Evolutionary conservation across 1,139 yeast genomes (phyloP).

Genomic region (Yamadazyma conglobata): DNA sequence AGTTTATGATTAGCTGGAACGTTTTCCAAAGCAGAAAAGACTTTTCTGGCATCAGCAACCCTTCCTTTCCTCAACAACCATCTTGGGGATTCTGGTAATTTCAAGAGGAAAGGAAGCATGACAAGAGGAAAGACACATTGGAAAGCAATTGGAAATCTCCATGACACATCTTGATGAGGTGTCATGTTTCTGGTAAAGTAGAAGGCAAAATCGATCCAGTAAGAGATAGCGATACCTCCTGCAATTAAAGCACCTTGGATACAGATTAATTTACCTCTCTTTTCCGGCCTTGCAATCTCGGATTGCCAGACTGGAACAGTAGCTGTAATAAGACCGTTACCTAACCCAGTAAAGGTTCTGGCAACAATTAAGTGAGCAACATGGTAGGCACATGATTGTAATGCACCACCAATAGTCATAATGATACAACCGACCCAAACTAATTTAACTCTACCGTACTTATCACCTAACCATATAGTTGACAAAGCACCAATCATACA

Average conservation of each 20-base stretch:
- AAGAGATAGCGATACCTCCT: constrained; percentile 37
- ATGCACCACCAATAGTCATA: constrained; percentile 34
- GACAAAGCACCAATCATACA: constrained; percentile 33
- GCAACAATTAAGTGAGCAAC: constrained; percentile 36
- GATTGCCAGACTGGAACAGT: constrained; percentile 41
- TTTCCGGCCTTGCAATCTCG: constrained; percentile 32
- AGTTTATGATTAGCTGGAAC: constrained; percentile 24
- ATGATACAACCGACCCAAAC: constrained; percentile 31
- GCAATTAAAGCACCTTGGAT: constrained; percentile 38
- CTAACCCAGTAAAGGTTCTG: constrained; percentile 43
- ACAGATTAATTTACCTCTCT: constrained; percentile 34
- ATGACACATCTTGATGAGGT: constrained; percentile 19
- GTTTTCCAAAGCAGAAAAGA: constrained; percentile 44
- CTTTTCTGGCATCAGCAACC: constrained; percentile 45
- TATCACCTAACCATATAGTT: constrained; percentile 34
- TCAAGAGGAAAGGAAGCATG: constrained; percentile 25
- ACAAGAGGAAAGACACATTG: constrained; percentile 35
- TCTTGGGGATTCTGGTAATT: constrained; percentile 51
- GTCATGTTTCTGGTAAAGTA: constrained; percentile 25
- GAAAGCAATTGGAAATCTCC: constrained; percentile 51
- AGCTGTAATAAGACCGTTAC: constrained; percentile 36
- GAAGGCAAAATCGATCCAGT: constrained; percentile 46
- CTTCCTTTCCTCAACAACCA: constrained; percentile 42
- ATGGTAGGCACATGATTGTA: constrained; percentile 32
- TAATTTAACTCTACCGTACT: constrained; percentile 29